These are phyloP conservation scores for Cercis canadensis DNA, from an alignment of 306 rosid species.

Conservation along the genomic window DNA sequence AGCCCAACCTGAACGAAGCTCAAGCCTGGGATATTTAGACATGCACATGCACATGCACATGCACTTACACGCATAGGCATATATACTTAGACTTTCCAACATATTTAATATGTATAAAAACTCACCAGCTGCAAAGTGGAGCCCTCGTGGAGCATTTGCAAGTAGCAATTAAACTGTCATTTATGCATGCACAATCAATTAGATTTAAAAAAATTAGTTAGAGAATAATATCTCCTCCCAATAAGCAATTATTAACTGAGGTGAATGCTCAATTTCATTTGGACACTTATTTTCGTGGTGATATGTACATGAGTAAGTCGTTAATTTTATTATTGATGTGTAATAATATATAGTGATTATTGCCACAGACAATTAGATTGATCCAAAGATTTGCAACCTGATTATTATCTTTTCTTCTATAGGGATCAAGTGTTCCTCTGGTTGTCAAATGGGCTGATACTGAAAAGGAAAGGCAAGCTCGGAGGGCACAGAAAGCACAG, in stretches of 20 bases:
- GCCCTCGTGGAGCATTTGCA: too few species aligned
- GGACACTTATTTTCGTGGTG: constrained; percentile 3
- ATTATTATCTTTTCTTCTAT: constrained; percentile 37
- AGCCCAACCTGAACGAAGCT: constrained; percentile 32
- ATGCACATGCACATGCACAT: too few species aligned
- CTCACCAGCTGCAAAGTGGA: constrained; percentile 15
- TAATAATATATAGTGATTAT: constrained; percentile 13
- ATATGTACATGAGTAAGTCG: constrained; percentile 12
- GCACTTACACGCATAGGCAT: not conserved
- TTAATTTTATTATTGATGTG: constrained; percentile 34
- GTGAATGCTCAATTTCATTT: constrained; percentile 13
- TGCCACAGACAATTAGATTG: constrained; percentile 14
- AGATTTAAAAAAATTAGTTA: too few species aligned
- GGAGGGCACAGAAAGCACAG: constrained; percentile 94
- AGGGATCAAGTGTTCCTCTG: constrained; percentile 99
- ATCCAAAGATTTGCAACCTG: constrained; percentile 32
- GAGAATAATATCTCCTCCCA: too few species aligned
- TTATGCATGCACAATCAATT: too few species aligned
- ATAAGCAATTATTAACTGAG: constrained; percentile 13
- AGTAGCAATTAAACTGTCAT: too few species aligned
- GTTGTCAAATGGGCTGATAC: constrained; percentile 99
- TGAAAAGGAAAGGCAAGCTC: constrained; percentile 98
- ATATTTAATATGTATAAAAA: constrained; percentile 15
- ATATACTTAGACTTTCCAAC: not conserved
- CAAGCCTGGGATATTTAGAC: constrained; percentile 34